Conservation (phyloP, 768 basidiomycete genomes). For the Boletus reticulatus region DNA sequence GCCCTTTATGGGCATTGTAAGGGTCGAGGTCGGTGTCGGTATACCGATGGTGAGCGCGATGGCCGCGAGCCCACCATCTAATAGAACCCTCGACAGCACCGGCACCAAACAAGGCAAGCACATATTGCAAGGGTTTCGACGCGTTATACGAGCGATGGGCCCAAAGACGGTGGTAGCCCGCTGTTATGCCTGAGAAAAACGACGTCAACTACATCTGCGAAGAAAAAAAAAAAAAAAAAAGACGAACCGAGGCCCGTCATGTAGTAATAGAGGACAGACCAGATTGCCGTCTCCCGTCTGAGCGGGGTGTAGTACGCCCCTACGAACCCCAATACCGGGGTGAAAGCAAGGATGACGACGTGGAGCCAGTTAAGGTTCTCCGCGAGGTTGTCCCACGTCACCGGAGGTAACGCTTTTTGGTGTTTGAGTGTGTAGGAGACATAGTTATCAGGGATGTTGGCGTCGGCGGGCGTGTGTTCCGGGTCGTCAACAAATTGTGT, state of each 20-base stretch:
- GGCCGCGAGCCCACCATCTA: constrained; percentile 98
- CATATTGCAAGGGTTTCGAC: constrained; percentile 78
- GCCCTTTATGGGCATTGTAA: constrained; percentile 88
- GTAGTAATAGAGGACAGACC: constrained; percentile 66
- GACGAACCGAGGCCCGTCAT: constrained; percentile 77
- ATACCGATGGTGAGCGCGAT: constrained; percentile 96
- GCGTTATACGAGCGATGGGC: constrained; percentile 96
- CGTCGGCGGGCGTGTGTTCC: constrained; percentile 42
- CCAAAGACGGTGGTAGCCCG: constrained; percentile 97
- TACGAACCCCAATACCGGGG: constrained; percentile 70
- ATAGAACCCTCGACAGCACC: constrained; percentile 97
- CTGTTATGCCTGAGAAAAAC: constrained; percentile 65
- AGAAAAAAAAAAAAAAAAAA: constrained; percentile 34
- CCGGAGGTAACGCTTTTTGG: constrained; percentile 64
- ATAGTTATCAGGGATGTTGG: constrained; percentile 79
- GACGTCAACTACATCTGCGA: constrained; percentile 29
- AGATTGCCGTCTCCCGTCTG: constrained; percentile 73
- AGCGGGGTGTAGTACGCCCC: constrained; percentile 68
- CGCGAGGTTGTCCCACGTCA: constrained; percentile 56
- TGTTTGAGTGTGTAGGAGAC: constrained; percentile 72
- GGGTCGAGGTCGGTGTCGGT: constrained; percentile 97
- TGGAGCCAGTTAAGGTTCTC: constrained; percentile 77
- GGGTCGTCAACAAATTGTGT: constrained; percentile 24
- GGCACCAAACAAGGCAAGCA: constrained; percentile 79
- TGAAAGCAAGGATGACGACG: constrained; percentile 66